These are phyloP conservation scores for Russula abietina DNA, from an alignment of 768 basidiomycete species.

Conservation along the genomic window DNA sequence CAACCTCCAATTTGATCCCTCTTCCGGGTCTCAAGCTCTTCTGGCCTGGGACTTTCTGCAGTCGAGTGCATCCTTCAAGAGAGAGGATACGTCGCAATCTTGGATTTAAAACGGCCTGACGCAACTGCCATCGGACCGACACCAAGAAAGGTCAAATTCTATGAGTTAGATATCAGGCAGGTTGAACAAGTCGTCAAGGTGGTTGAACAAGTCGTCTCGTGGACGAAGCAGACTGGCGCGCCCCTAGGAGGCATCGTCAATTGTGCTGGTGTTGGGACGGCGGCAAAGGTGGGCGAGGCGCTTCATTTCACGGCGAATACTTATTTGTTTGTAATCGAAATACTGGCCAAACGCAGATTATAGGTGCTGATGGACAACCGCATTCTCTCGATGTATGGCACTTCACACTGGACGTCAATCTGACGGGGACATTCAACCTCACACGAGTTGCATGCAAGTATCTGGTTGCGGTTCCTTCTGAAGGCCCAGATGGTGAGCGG, in stretches of 20 bases:
- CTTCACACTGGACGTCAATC: constrained; percentile 46
- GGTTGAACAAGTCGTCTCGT: constrained; percentile 26
- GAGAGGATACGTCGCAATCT: constrained; percentile 32
- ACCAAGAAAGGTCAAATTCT: constrained; percentile 17
- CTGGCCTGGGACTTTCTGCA: constrained; percentile 52
- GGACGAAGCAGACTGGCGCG: constrained; percentile 34
- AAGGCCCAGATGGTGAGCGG: constrained; percentile 46
- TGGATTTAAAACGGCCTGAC: constrained; percentile 43
- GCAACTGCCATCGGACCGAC: background rate
- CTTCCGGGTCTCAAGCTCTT: constrained; percentile 44
- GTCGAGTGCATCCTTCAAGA: constrained; percentile 41
- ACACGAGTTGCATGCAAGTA: constrained; percentile 48
- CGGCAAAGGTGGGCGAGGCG: constrained; percentile 27
- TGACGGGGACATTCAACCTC: constrained; percentile 55
- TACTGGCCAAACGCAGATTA: constrained; percentile 35
- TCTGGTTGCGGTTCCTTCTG: constrained; percentile 41
- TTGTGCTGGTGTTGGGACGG: constrained; percentile 47
- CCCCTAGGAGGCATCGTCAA: constrained; percentile 55
- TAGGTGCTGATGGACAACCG: constrained; percentile 41
- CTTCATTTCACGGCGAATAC: background rate
- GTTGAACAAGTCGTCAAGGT: constrained; percentile 28
- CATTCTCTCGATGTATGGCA: constrained; percentile 50
- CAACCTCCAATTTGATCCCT: background rate
- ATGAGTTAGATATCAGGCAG: constrained; percentile 29
- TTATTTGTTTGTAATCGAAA: background rate